phyloP scores from a whole-genome alignment of 148 eudicot genomes.

The Camellia sinensis region DNA sequence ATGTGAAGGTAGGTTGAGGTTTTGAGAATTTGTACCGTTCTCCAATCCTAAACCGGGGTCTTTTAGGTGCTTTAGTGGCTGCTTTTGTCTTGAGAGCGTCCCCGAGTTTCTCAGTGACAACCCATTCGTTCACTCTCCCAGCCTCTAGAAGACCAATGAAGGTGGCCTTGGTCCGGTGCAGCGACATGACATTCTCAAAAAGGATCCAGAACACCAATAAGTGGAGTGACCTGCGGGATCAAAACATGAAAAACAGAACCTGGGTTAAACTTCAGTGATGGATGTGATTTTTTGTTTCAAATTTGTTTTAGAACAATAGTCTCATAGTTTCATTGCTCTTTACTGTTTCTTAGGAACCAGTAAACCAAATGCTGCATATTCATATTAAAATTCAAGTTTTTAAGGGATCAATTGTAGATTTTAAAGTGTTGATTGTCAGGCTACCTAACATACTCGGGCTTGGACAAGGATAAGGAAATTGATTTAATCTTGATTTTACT shows the following conservation, averaged over 20 bases:
- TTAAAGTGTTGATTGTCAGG: too few relatives aligned
- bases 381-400: too few relatives aligned
- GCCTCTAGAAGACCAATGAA: conserved; percentile 44
- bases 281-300: not conserved
- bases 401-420: too few relatives aligned
- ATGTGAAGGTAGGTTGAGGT: not conserved
- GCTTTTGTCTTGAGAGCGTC: conserved; percentile 37
- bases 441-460: too few relatives aligned
- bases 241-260: conserved; percentile 2
- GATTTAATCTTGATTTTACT: too few relatives aligned
- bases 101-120: conserved; percentile 46
- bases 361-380: too few relatives aligned
- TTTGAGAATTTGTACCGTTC: conserved; percentile 25
- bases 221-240: conserved; percentile 33
- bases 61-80: conserved; percentile 23
- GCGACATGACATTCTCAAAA: conserved; percentile 46
- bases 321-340: not conserved
- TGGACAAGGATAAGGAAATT: too few relatives aligned
- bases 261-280: not conserved
- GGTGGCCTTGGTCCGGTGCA: conserved; percentile 49
- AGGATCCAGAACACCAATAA: conserved; percentile 41
- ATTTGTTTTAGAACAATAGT: not conserved
- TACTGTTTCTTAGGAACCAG: too few relatives aligned
- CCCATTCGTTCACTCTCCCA: conserved; percentile 44
- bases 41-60: conserved; percentile 28